Conservation (phyloP, 2,329 filamentous ascomycete species). For the Bipolaris zeicola region DNA sequence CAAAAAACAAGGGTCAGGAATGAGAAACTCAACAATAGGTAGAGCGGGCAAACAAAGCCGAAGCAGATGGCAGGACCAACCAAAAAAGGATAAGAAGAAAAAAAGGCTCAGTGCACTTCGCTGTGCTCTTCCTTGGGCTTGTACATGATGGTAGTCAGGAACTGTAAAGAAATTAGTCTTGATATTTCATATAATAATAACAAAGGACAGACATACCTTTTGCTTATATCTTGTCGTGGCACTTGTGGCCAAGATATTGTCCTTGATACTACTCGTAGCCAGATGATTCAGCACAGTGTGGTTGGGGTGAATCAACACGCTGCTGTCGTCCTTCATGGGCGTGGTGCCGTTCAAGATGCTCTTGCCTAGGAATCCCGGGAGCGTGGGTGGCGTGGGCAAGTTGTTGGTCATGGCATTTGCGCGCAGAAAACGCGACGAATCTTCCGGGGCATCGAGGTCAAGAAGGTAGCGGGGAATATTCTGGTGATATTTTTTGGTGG, state of each 20-base stretch:
- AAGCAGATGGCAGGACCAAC: background rate
- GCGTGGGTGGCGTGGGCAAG: slow-evolving; percentile 78
- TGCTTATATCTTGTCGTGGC: slow-evolving; percentile 97
- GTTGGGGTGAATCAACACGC: slow-evolving; percentile 94
- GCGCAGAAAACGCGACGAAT: slow-evolving; percentile 73
- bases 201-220: slow-evolving; percentile 66
- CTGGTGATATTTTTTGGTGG: slow-evolving; percentile 66
- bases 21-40: background rate
- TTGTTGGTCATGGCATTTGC: slow-evolving; percentile 77
- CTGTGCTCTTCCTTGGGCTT: slow-evolving; percentile 72
- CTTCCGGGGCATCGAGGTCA: slow-evolving; percentile 85
- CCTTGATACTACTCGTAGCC: slow-evolving; percentile 97
- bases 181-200: background rate
- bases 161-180: slow-evolving; percentile 60
- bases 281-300: slow-evolving; percentile 96
- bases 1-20: background rate
- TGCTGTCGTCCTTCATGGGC: slow-evolving; percentile 96
- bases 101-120: slow-evolving; percentile 3
- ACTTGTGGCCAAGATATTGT: slow-evolving; percentile 91
- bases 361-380: slow-evolving; percentile 91
- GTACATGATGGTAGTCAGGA: slow-evolving; percentile 97
- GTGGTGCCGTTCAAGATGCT: slow-evolving; percentile 91
- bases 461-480: slow-evolving; percentile 83
- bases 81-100: background rate
- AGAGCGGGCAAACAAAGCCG: background rate